phyloP scores from a whole-genome alignment of 140 eudicot genomes.

The Stevia rebaudiana region DNA sequence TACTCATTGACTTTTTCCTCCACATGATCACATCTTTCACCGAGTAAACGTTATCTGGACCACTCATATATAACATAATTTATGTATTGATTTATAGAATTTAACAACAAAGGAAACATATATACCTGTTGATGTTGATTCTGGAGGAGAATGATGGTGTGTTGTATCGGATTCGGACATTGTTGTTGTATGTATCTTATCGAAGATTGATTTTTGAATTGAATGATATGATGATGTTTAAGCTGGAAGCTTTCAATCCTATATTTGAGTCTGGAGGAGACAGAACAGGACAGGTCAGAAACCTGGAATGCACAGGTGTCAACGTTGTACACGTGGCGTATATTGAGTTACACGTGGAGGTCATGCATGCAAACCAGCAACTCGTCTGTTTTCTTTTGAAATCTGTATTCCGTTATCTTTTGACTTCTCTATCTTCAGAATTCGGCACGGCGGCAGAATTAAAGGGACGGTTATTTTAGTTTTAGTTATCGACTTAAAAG shows the following conservation, averaged over 20 bases:
- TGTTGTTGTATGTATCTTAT: constrained; percentile 15
- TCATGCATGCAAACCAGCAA: constrained; percentile 28
- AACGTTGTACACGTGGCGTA: constrained; percentile 17
- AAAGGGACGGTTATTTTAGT: no score
- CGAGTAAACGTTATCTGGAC: constrained; percentile 21
- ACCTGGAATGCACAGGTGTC: constrained; percentile 12
- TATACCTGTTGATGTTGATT: constrained; percentile 10
- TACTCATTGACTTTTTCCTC: constrained; percentile 45
- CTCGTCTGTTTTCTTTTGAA: no score
- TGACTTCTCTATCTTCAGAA: neutral
- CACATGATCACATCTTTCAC: constrained; percentile 49
- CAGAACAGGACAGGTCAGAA: constrained; percentile 1
- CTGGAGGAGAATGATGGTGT: neutral
- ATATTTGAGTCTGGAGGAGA: neutral
- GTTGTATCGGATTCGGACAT: constrained; percentile 1
- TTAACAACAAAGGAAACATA: no score
- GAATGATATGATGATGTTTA: neutral
- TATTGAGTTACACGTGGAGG: constrained; percentile 39
- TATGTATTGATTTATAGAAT: no score
- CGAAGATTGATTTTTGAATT: neutral
- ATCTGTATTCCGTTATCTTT: neutral
- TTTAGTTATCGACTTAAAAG: no score
- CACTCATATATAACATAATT: no score
- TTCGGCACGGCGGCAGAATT: constrained; percentile 1
- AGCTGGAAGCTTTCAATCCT: neutral